Conservation (phyloP, 2,329 filamentous ascomycete genomes). For the Stagonosporopsis rhizophila region DNA sequence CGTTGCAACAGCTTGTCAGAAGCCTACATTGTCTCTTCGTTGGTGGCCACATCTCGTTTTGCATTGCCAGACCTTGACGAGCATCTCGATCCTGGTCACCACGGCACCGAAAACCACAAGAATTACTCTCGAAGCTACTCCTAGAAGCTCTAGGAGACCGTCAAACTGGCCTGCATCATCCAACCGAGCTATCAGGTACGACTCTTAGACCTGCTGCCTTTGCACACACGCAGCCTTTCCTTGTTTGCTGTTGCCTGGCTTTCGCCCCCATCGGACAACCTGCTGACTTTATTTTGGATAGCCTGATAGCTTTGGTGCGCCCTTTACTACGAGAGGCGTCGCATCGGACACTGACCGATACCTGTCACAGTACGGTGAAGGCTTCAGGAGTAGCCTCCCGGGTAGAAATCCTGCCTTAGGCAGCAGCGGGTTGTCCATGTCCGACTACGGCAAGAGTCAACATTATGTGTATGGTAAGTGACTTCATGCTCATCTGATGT, state of each 20-base stretch:
- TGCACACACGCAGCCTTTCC: constrained; percentile 25
- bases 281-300: constrained; percentile 12
- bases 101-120: constrained; percentile 21
- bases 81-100: constrained; percentile 6
- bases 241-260: constrained; percentile 39
- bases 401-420: constrained; percentile 45
- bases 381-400: constrained; percentile 60
- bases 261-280: not conserved
- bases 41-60: constrained; percentile 24
- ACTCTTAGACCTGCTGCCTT: constrained; percentile 24
- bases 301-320: constrained; percentile 44
- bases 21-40: constrained; percentile 29
- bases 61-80: constrained; percentile 19
- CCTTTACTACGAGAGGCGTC: constrained; percentile 36
- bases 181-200: constrained; percentile 48
- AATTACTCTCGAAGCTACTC: constrained; percentile 4
- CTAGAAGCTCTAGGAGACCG: constrained; percentile 33
- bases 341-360: constrained; percentile 27
- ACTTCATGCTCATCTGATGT: constrained; percentile 51
- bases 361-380: constrained; percentile 42
- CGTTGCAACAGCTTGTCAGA: constrained; percentile 34
- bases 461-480: constrained; percentile 82
- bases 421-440: constrained; percentile 72
- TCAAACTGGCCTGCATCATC: constrained; percentile 48
- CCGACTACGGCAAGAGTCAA: constrained; percentile 79